Base-by-base conservation (phyloP, 768 basidiomycete genomes). In the Suillus fuscotomentosus region DNA sequence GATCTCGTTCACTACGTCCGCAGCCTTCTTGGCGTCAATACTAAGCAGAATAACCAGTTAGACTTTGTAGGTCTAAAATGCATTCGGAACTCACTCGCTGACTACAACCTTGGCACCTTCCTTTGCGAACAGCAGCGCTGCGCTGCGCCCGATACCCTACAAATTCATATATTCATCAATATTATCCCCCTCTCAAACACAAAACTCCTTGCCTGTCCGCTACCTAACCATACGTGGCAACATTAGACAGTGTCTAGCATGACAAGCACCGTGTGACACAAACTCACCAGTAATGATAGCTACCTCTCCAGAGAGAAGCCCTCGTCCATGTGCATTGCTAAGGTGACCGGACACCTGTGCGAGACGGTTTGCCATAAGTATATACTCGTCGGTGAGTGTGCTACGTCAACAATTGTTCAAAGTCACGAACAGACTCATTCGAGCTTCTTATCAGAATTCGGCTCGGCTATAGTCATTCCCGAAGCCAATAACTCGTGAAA, bases 91-190 rank as follows among this genome's bases (percentile, higher is more conserved):
- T 73, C 61, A 93, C 89, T 95, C 93, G 83, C 88, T 87, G 60
- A 90, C 88, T 68, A 95, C 91, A 60, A 95, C 87, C 72, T 90
- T 94, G 17, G 93, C 92, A 20, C 93, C 93, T 72, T 95, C 93
- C 66, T 87, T 87, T 5, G 92, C 89, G 69, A 93, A 94, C 48
- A 92, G 80, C 39, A 94, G 77, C 1, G 93, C 93, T 45, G 84
- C 81, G 38, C 88, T 86, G 54, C 83, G 83, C 4, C 93, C 93
- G 64, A 95, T 95, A 67, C 92, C 93, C 87, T 94, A 69, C 15
- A 31, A 17, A 48, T 56, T 24, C 36, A 31, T 22, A 15, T 4
- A 34, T 41, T 39, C 39, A 45, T 27, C 1, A n/a, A 9, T 17
- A 11, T 42, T 27, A 3, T 24, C 39, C 20, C 24, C 36, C 22